phyloP scores from a whole-genome alignment of 2,329 filamentous ascomycete species.

The Sarocladium kiliense region DNA sequence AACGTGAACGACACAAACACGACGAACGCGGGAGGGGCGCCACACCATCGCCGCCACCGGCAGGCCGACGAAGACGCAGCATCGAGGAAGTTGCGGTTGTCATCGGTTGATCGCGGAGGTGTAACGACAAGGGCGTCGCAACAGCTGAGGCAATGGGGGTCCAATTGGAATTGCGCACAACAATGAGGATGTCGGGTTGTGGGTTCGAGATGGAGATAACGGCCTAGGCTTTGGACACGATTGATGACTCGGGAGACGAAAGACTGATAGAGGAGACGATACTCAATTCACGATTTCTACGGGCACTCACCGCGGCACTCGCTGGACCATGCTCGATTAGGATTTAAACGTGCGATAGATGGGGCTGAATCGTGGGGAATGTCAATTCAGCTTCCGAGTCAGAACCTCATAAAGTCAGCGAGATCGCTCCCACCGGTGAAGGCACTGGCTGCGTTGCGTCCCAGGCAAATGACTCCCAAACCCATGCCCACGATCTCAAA shows the following conservation, averaged over 20 bases:
- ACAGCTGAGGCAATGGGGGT: slow-evolving; percentile 1
- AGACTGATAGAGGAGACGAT: not conserved
- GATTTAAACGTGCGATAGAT: too few species aligned
- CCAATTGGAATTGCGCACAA: not conserved
- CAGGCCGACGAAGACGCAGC: not conserved
- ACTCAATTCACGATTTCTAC: not conserved
- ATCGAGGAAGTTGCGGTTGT: not conserved
- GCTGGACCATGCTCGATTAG: too few species aligned
- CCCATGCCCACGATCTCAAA: too few species aligned
- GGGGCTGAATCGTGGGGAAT: too few species aligned
- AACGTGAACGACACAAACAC: not conserved
- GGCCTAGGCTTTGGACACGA: not conserved
- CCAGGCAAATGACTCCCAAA: too few species aligned
- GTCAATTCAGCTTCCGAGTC: too few species aligned
- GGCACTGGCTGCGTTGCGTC: too few species aligned
- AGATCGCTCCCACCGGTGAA: too few species aligned
- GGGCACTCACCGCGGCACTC: too few species aligned
- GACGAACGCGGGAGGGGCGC: not conserved
- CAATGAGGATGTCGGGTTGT: not conserved
- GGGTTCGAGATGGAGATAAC: not conserved
- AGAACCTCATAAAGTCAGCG: too few species aligned
- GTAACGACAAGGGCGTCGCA: not conserved
- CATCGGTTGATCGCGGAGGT: not conserved
- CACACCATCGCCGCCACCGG: too few species aligned
- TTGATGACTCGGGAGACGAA: not conserved